Evolutionary conservation across 352 stramenopile genomes (phyloP).

Genomic region (Elongisporangium prolatum): DNA sequence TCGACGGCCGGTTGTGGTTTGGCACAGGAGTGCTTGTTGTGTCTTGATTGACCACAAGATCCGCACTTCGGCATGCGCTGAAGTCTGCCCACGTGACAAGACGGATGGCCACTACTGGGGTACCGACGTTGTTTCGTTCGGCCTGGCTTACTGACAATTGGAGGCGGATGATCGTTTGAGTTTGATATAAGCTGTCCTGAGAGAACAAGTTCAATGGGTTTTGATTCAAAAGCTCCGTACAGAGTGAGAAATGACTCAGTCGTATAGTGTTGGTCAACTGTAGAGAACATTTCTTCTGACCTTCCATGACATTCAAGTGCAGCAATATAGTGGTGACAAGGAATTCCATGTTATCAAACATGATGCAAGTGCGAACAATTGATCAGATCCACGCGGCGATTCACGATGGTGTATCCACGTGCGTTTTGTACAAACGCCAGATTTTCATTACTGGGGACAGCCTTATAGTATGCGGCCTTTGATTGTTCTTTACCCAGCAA

Average conservation of each 20-base stretch:
- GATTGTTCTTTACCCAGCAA: slow-evolving; percentile 3
- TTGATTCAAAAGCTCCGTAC: neutral
- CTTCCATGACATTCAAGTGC: slow-evolving; percentile 4
- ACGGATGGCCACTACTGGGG: neutral
- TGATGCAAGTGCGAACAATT: slow-evolving; percentile 6
- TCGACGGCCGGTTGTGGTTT: neutral
- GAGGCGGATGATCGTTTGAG: slow-evolving; percentile 1
- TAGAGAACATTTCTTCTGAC: slow-evolving; percentile 1
- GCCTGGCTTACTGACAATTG: neutral
- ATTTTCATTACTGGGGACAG: neutral
- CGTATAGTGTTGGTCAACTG: slow-evolving; percentile 9
- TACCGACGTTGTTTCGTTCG: neutral
- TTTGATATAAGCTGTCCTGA: neutral
- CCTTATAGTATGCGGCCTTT: slow-evolving; percentile 1
- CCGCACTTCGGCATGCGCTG: neutral
- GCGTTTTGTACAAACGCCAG: slow-evolving; percentile 3
- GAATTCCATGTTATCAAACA: slow-evolving; percentile 9
- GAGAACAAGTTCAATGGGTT: slow-evolving; percentile 3
- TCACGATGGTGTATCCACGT: slow-evolving; percentile 1
- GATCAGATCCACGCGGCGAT: slow-evolving; percentile 1
- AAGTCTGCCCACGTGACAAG: neutral
- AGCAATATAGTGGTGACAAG: slow-evolving; percentile 11
- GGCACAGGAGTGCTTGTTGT: neutral
- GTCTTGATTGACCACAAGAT: neutral
- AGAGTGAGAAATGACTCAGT: slow-evolving; percentile 1